A percentile compares a stretch with the other conserved stretches of the same genome.
Evolutionary conservation across 2,329 filamentous ascomycete species (phyloP).

Genomic region (Colletotrichum gloeosporioides): DNA sequence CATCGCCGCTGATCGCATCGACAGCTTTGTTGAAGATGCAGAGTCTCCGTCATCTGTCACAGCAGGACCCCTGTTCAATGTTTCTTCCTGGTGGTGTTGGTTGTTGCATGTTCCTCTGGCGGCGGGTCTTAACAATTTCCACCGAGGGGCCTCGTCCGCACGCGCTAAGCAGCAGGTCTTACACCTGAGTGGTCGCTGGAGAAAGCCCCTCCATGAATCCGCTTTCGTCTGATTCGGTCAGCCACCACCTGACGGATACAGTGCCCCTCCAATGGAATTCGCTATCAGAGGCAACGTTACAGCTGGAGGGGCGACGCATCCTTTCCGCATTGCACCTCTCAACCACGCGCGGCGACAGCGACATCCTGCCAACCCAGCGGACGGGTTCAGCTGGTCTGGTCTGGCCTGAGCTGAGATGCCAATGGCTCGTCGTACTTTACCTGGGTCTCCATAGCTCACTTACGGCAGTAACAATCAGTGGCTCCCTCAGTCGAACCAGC

Average conservation of each 20-base stretch:
- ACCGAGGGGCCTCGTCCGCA: neutral
- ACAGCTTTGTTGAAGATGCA: neutral
- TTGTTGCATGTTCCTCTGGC: conserved; percentile 10
- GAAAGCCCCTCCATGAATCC: neutral
- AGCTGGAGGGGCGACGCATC: conserved; percentile 13
- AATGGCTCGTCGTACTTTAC: neutral
- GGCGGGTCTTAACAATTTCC: conserved; percentile 6
- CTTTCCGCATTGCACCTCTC: neutral
- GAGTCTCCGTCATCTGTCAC: neutral
- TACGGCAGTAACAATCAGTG: neutral
- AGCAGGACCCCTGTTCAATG: neutral
- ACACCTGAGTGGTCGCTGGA: neutral
- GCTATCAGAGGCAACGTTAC: conserved; percentile 20
- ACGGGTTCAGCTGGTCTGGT: neutral
- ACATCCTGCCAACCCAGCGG: neutral
- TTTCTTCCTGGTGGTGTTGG: neutral
- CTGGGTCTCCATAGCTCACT: neutral
- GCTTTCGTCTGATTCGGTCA: conserved; percentile 14
- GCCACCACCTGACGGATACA: neutral
- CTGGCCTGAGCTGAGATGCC: neutral
- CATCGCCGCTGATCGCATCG: neutral
- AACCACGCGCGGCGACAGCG: neutral
- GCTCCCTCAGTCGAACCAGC: neutral
- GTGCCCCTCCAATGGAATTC: neutral
- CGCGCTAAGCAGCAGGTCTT: neutral